A percentile compares a stretch with the other conserved stretches of the same genome.
phyloP scores from a whole-genome alignment of 768 basidiomycete species.

The Russula griseocarnosa region DNA sequence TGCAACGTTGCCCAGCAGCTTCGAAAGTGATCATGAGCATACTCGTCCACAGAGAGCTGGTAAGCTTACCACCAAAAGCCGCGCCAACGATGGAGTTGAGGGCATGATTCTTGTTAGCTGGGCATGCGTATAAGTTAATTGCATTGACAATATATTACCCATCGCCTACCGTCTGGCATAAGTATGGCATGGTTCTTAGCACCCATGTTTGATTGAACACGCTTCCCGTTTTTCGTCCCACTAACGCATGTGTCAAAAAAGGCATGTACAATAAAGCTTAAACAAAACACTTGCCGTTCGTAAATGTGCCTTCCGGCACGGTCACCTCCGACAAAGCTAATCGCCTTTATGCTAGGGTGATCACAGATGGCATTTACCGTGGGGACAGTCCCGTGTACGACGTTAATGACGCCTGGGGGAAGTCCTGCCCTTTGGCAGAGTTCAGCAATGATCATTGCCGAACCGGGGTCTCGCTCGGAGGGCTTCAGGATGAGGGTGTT shows the following conservation, averaged over 20 bases:
- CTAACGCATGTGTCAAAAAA: conserved; percentile 38
- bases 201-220: conserved; percentile 68
- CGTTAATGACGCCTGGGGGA: conserved; percentile 84
- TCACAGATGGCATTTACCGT: conserved; percentile 96
- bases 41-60: conserved; percentile 23
- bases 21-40: conserved; percentile 28
- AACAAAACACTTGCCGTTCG: conserved; percentile 50
- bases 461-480: conserved; percentile 94
- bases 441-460: conserved; percentile 97
- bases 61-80: conserved; percentile 74
- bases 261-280: not conserved
- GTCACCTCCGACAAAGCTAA: conserved; percentile 95
- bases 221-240: conserved; percentile 82
- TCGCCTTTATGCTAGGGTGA: conserved; percentile 84
- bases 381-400: conserved; percentile 85
- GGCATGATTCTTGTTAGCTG: conserved; percentile 88
- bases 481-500: conserved; percentile 96
- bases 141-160: not conserved
- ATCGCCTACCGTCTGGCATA: conserved; percentile 80
- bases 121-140: conserved; percentile 2
- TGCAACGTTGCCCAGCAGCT: conserved; percentile 97
- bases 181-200: conserved; percentile 94
- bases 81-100: conserved; percentile 91
- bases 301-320: conserved; percentile 92
- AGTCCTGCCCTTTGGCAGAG: conserved; percentile 83